Conservation (phyloP, 306 rosid species). For the Rubus idaeus region DNA sequence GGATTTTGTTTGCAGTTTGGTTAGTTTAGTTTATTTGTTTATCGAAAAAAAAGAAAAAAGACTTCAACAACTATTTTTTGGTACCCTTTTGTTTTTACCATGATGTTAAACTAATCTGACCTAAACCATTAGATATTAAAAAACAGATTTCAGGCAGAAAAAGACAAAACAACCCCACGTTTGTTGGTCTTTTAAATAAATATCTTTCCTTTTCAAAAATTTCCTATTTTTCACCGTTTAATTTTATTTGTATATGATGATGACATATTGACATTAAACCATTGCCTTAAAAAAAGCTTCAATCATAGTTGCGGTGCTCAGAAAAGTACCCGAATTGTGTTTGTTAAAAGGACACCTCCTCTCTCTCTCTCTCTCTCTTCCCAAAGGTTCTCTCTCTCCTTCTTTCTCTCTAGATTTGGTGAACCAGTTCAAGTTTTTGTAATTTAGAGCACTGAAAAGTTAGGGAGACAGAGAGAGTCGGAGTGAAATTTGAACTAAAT, state of each 20-base stretch:
- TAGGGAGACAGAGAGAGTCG: conserved; percentile 7
- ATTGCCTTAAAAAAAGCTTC: neutral
- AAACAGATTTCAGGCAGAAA: too few relatives aligned
- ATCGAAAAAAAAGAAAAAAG: too few relatives aligned
- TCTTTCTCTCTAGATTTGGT: conserved; percentile 17
- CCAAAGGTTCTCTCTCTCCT: conserved; percentile 2
- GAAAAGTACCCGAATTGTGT: conserved; percentile 4
- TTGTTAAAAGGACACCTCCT: neutral
- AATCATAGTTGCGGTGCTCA: conserved; percentile 1
- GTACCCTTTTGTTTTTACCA: neutral
- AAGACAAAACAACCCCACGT: too few relatives aligned
- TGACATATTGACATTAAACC: neutral
- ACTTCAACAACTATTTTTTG: neutral
- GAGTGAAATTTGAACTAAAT: conserved; percentile 27
- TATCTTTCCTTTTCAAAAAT: neutral
- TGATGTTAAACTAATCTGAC: neutral
- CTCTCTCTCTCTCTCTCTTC: neutral
- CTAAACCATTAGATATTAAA: neutral
- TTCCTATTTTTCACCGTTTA: conserved; percentile 1
- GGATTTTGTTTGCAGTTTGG: too few relatives aligned
- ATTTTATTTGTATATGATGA: neutral
- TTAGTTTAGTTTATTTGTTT: too few relatives aligned
- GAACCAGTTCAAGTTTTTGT: neutral
- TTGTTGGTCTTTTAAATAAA: neutral
- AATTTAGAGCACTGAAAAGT: conserved; percentile 20